These are phyloP conservation scores for Adansonia gregorii DNA, from an alignment of 441 rosid species.

Conservation along the genomic window DNA sequence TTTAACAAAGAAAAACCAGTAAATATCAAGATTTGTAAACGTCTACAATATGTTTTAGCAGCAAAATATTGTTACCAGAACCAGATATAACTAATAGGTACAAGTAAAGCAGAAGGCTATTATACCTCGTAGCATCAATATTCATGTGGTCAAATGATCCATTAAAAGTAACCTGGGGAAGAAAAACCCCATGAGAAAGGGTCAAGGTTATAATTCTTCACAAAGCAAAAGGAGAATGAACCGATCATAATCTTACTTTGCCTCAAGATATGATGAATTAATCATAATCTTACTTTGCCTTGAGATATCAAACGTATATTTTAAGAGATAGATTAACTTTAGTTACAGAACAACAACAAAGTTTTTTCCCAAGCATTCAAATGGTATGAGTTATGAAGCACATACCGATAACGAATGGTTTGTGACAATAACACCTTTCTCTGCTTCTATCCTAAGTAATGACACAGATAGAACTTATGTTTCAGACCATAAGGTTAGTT, in stretches of 20 bases:
- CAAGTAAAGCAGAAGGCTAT: slow-evolving; percentile 25
- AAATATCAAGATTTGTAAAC: slow-evolving; percentile 13
- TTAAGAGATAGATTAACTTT: slow-evolving; percentile 17
- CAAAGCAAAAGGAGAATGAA: slow-evolving; percentile 24
- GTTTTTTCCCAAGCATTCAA: not conserved
- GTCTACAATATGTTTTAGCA: not conserved
- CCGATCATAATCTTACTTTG: slow-evolving; percentile 10
- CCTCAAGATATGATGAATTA: slow-evolving; percentile 17
- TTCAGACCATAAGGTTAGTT: slow-evolving; percentile 26
- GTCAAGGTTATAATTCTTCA: slow-evolving; percentile 28
- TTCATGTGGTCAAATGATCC: slow-evolving; percentile 99
- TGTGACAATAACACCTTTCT: slow-evolving; percentile 87
- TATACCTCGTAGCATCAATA: slow-evolving; percentile 93
- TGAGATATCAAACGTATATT: not conserved
- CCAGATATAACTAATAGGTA: slow-evolving; percentile 14
- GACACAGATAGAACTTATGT: slow-evolving; percentile 27
- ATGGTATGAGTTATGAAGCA: slow-evolving; percentile 18
- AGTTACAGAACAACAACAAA: slow-evolving; percentile 15
- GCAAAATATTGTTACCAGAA: slow-evolving; percentile 14
- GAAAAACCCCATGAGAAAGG: slow-evolving; percentile 23
- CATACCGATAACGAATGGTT: slow-evolving; percentile 86
- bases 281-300: slow-evolving; percentile 15
- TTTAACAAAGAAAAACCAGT: slow-evolving; percentile 25
- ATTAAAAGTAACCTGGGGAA: slow-evolving; percentile 85
- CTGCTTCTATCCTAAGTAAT: slow-evolving; percentile 85